These are phyloP conservation scores for Clohesyomyces aquaticus DNA, from an alignment of 495 filamentous ascomycete genomes.

Conservation along the genomic window DNA sequence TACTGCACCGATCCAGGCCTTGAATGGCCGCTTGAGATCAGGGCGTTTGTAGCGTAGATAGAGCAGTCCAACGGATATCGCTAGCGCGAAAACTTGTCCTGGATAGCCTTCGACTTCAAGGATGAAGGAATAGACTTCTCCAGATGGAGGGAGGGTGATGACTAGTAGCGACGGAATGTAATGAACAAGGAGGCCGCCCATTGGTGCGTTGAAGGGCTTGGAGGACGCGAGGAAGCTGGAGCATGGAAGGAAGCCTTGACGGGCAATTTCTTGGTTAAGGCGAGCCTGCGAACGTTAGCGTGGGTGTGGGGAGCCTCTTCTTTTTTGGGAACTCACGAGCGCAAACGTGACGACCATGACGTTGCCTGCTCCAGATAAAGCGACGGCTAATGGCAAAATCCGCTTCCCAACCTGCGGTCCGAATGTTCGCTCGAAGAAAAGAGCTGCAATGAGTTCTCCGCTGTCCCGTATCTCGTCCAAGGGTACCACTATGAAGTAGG, in stretches of 20 bases:
- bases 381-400: constrained; percentile 66
- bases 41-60: constrained; percentile 64
- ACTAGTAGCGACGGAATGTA: constrained; percentile 69
- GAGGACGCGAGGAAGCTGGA: constrained; percentile 64
- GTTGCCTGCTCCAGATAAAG: constrained; percentile 70
- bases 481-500: constrained; percentile 71
- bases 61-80: constrained; percentile 62
- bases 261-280: constrained; percentile 69
- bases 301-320: neutral
- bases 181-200: constrained; percentile 69
- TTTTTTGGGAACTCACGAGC: constrained; percentile 29
- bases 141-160: constrained; percentile 64
- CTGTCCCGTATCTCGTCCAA: constrained; percentile 69
- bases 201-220: constrained; percentile 67
- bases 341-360: constrained; percentile 77
- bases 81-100: constrained; percentile 62
- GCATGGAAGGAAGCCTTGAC: constrained; percentile 72
- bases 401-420: constrained; percentile 59
- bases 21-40: constrained; percentile 68
- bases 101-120: constrained; percentile 74
- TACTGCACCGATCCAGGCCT: constrained; percentile 64
- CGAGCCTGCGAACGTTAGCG: constrained; percentile 56
- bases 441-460: constrained; percentile 67
- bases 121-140: constrained; percentile 75
- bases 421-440: constrained; percentile 71